Base-by-base conservation (phyloP, 2,329 filamentous ascomycete species). In the Talaromyces sp. region DNA sequence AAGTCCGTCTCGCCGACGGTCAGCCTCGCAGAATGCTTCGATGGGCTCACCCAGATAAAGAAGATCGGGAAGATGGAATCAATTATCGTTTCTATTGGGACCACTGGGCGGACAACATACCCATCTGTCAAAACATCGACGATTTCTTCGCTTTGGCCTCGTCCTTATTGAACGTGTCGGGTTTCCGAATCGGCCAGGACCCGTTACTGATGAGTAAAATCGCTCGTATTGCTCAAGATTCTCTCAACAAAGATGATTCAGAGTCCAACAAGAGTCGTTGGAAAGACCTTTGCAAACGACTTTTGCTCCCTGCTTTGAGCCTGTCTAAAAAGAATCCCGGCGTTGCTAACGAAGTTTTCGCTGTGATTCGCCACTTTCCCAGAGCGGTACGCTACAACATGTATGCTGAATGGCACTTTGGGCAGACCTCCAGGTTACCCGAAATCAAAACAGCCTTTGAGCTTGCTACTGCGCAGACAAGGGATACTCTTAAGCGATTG, bases 41-140 rank as follows among this genome's bases (percentile, higher is more conserved):
- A 67, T 97, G 94, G 94, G 90, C 93, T 4, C 89, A 90, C 71
- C 87, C 92, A 5, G 93, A 97, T 70, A 89, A 87, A 69, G 85
- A 85, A 68, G 91, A 95, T 72, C 87, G 87, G 31, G 89, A 88
- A 63, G 91, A 93, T 70, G 89, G 89, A 22, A 86, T 82, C 13
- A 84, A 90, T 61, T 98, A 97, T 75, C 87, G 90, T 39, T 98
- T 96, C 75, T 99, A 99, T 77, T 97, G 95, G 89, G 93, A 97
- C 66, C 95, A 98, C 70, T 99, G 95, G 95, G 85, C 89, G 2
- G 94, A 98, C 77, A 96, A 95, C 68, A 85, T 99, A 54, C 96
- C 95, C 0, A 81, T 97, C 22, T 99, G 95, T 73, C 93, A 96
- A 75, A 90, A 84, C 1, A 87, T 97, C 6, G 92, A 97, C 68